Conservation (phyloP, 192 early-diverging fungal genomes). For the Entrophospora sp. region DNA sequence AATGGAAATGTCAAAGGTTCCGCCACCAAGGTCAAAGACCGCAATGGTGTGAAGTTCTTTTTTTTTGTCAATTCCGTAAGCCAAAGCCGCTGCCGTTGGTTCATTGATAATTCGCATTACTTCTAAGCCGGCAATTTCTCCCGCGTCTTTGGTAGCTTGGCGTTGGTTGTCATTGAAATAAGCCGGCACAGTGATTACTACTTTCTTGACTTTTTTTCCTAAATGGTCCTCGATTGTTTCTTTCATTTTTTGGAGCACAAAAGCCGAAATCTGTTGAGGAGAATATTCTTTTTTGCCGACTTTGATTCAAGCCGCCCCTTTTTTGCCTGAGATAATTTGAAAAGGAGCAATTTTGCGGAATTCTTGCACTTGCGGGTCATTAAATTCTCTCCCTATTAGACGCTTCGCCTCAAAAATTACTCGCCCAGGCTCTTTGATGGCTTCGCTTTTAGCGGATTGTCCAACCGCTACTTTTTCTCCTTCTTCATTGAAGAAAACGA, state of each 20-base stretch:
- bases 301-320: slow-evolving; percentile 95
- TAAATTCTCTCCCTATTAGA: slow-evolving; percentile 86
- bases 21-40: slow-evolving; percentile 88
- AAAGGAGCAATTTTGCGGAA: slow-evolving; percentile 83
- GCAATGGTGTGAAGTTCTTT: slow-evolving; percentile 65
- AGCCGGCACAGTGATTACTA: slow-evolving; percentile 85
- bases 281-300: slow-evolving; percentile 91
- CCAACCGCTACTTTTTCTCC: slow-evolving; percentile 95
- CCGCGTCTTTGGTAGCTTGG: slow-evolving; percentile 82
- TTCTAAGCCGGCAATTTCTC: slow-evolving; percentile 67
- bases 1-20: slow-evolving; percentile 89
- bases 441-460: slow-evolving; percentile 90
- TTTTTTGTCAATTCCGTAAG: slow-evolving; percentile 65
- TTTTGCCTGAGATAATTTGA: slow-evolving; percentile 87
- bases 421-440: slow-evolving; percentile 94
- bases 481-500: slow-evolving; percentile 87
- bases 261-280: slow-evolving; percentile 77
- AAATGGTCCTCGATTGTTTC: slow-evolving; percentile 88
- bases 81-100: slow-evolving; percentile 74
- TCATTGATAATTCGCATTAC: slow-evolving; percentile 82
- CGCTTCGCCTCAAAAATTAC: slow-evolving; percentile 94
- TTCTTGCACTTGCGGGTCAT: slow-evolving; percentile 73
- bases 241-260: slow-evolving; percentile 81
- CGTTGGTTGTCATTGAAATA: slow-evolving; percentile 88
- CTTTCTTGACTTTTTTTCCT: slow-evolving; percentile 78